Percentiles rank a stretch among this genome's conserved stretches.
Evolutionary conservation across 805 yeast species (phyloP).

Genomic region (Hanseniaspora hatyaiensis): DNA sequence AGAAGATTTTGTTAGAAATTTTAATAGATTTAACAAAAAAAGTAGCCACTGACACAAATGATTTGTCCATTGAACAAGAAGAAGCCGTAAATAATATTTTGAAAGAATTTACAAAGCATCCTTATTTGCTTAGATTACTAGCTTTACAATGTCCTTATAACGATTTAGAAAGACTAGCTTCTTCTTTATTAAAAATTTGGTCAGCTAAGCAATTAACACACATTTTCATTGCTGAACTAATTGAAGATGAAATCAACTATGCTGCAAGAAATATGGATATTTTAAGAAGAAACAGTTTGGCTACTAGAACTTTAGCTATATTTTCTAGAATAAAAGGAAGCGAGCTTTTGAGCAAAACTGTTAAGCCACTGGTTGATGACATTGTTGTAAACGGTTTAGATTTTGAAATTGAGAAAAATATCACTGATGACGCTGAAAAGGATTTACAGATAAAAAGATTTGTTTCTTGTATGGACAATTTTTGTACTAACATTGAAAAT

Average conservation of each 20-base stretch:
- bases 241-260: slow-evolving; percentile 49
- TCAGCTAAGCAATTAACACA: slow-evolving; percentile 35
- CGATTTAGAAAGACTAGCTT: slow-evolving; percentile 61
- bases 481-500: slow-evolving; percentile 48
- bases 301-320: slow-evolving; percentile 63
- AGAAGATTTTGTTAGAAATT: slow-evolving; percentile 65
- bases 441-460: slow-evolving; percentile 37
- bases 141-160: slow-evolving; percentile 53
- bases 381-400: slow-evolving; percentile 39
- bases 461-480: slow-evolving; percentile 41
- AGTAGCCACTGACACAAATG: slow-evolving; percentile 23
- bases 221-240: slow-evolving; percentile 41
- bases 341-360: slow-evolving; percentile 41
- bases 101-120: slow-evolving; percentile 28
- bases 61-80: slow-evolving; percentile 25
- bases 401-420: slow-evolving; percentile 54
- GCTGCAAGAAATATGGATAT: slow-evolving; percentile 59
- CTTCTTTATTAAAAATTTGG: slow-evolving; percentile 48
- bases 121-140: slow-evolving; percentile 39
- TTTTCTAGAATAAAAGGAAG: slow-evolving; percentile 59
- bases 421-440: slow-evolving; percentile 31
- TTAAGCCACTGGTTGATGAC: slow-evolving; percentile 47
- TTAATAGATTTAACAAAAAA: slow-evolving; percentile 52
- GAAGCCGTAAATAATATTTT: slow-evolving; percentile 27
- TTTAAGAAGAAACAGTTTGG: slow-evolving; percentile 68